Conservation (phyloP, 192 early-diverging fungal genomes). For the Funneliformis geosporum region DNA sequence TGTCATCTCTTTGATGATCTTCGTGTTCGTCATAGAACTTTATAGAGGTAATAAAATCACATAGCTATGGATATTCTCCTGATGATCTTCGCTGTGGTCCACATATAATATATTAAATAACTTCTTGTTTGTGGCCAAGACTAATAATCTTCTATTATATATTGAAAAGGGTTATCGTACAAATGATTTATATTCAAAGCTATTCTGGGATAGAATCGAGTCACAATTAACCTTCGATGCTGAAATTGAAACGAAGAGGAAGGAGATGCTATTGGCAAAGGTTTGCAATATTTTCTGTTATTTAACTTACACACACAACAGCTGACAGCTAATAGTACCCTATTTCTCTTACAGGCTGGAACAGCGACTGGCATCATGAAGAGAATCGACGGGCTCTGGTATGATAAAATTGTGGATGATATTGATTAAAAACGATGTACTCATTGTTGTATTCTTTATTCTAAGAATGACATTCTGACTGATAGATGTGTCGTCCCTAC, state of each 20-base stretch:
- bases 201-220: conserved; percentile 2
- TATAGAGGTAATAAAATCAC: background rate
- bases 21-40: conserved; percentile 1
- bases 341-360: background rate
- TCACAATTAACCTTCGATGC: background rate
- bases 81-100: conserved; percentile 13
- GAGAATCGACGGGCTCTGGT: background rate
- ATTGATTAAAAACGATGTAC: background rate
- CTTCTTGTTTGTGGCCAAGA: background rate
- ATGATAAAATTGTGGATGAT: conserved; percentile 13
- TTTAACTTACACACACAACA: background rate
- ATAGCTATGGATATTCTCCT: background rate
- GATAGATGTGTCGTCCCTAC: background rate
- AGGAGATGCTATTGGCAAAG: background rate
- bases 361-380: background rate
- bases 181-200: background rate
- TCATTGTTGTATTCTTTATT: conserved; percentile 8
- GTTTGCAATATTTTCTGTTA: conserved; percentile 13
- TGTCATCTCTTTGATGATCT: conserved; percentile 1
- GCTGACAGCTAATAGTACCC: background rate
- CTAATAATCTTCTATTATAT: background rate
- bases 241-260: background rate
- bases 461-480: conserved; percentile 7
- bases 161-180: background rate
- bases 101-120: background rate